Conservation (phyloP, 2,329 filamentous ascomycete genomes). For the Pseudocercospora pini-densiflorae region DNA sequence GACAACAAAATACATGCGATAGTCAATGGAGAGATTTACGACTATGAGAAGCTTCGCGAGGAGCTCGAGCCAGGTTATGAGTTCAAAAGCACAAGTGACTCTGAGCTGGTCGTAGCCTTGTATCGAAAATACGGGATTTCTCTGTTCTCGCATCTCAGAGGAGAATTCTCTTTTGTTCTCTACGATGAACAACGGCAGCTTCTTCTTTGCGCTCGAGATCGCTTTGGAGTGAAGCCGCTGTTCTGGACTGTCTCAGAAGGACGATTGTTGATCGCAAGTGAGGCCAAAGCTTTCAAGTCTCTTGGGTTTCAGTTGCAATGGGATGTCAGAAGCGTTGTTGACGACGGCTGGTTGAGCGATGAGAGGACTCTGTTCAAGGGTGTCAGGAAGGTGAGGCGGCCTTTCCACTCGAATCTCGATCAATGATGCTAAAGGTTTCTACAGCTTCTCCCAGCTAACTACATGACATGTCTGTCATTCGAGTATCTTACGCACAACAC, state of each 20-base stretch:
- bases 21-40: slow-evolving; percentile 66
- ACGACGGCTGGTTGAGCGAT: slow-evolving; percentile 51
- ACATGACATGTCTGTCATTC: slow-evolving; percentile 47
- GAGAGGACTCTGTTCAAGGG: slow-evolving; percentile 56
- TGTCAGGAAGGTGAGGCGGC: slow-evolving; percentile 46
- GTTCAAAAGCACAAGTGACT: slow-evolving; percentile 55
- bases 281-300: slow-evolving; percentile 58
- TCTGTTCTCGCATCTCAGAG: slow-evolving; percentile 54
- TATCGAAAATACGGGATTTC: slow-evolving; percentile 56
- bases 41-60: slow-evolving; percentile 52
- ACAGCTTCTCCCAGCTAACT: slow-evolving; percentile 46
- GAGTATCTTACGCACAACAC: slow-evolving; percentile 45
- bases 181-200: slow-evolving; percentile 52
- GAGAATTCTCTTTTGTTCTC: slow-evolving; percentile 60
- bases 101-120: slow-evolving; percentile 59
- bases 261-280: slow-evolving; percentile 55
- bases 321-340: slow-evolving; percentile 54
- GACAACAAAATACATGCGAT: slow-evolving; percentile 54
- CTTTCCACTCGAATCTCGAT: slow-evolving; percentile 32
- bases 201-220: slow-evolving; percentile 57
- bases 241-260: slow-evolving; percentile 52
- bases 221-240: slow-evolving; percentile 63
- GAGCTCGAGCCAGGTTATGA: slow-evolving; percentile 45
- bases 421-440: background rate
- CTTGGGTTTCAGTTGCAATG: slow-evolving; percentile 58